Percentiles rank a stretch among this genome's conserved stretches.
These are phyloP conservation scores for Cinchona pubescens DNA, from an alignment of 257 asterid genomes.

Conservation along the genomic window DNA sequence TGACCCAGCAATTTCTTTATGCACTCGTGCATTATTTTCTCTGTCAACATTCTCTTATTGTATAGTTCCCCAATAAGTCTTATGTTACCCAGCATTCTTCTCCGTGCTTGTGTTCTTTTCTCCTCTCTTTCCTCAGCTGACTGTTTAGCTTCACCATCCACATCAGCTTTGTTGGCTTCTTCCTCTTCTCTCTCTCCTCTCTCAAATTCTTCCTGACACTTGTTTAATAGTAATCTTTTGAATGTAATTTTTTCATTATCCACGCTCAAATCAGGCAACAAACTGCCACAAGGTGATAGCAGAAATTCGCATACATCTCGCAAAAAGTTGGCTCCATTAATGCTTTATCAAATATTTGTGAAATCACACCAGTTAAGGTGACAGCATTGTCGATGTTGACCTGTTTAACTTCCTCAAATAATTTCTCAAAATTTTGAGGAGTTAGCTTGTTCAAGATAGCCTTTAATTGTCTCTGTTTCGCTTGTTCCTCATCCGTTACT, in stretches of 20 bases:
- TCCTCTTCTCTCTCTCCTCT: constrained; percentile 87
- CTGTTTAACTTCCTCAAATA: constrained; percentile 80
- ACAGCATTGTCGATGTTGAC: constrained; percentile 72
- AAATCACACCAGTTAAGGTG: constrained; percentile 74
- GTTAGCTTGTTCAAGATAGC: constrained; percentile 90
- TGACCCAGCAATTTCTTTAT: constrained; percentile 74
- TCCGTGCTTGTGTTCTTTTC: constrained; percentile 61
- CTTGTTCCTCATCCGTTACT: constrained; percentile 75
- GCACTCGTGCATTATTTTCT: constrained; percentile 93
- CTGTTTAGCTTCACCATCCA: constrained; percentile 71
- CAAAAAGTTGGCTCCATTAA: constrained; percentile 95
- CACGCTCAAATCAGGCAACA: constrained; percentile 71
- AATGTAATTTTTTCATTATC: constrained; percentile 67
- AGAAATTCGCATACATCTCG: constrained; percentile 95
- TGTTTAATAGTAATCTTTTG: constrained; percentile 81
- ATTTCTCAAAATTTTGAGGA: constrained; percentile 86
- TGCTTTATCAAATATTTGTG: constrained; percentile 96
- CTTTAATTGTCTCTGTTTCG: constrained; percentile 84
- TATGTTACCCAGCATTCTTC: constrained; percentile 90
- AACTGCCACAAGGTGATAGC: constrained; percentile 72
- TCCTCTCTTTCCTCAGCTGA: constrained; percentile 86
- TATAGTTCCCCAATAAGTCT: constrained; percentile 89
- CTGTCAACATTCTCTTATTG: constrained; percentile 95
- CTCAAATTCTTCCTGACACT: constrained; percentile 96
- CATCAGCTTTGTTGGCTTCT: constrained; percentile 79